Percentiles rank a stretch among this genome's conserved stretches.
These are phyloP conservation scores for Claviceps sp. DNA, from an alignment of 2,329 filamentous ascomycete species.

Conservation along the genomic window DNA sequence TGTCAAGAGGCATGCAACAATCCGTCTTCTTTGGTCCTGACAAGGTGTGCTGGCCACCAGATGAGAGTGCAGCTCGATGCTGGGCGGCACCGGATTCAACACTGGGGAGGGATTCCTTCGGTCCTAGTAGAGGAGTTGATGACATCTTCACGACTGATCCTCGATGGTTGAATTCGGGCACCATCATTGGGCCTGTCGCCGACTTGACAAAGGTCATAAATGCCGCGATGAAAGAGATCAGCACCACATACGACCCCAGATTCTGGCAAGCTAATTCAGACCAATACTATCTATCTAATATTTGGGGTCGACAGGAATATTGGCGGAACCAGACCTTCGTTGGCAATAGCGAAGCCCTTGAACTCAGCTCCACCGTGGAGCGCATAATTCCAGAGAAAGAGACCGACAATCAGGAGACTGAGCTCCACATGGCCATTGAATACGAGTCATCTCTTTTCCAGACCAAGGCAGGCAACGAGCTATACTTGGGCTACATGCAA, in stretches of 20 bases:
- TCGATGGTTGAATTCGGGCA: constrained; percentile 32
- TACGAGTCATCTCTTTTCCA: constrained; percentile 28
- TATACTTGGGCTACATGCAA: constrained; percentile 19
- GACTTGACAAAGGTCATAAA: constrained; percentile 16
- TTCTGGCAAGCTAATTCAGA: constrained; percentile 28
- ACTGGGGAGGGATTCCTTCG: constrained; percentile 20
- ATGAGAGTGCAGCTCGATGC: constrained; percentile 23
- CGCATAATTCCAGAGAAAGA: constrained; percentile 11
- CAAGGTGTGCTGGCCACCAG: constrained; percentile 29
- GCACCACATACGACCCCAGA: constrained; percentile 18
- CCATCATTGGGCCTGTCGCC: constrained; percentile 26
- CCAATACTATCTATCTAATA: constrained; percentile 28
- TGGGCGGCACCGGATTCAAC: constrained; percentile 25
- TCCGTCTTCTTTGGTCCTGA: constrained; percentile 31
- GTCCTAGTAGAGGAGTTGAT: constrained; percentile 20
- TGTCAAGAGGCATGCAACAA: constrained; percentile 19
- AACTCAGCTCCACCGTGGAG: constrained; percentile 7
- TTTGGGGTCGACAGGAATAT: constrained; percentile 30
- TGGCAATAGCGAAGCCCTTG: constrained; percentile 8
- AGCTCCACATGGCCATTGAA: constrained; percentile 25
- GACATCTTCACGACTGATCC: constrained; percentile 19
- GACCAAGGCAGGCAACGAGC: constrained; percentile 22
- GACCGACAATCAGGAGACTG: constrained; percentile 11
- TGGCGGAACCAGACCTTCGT: constrained; percentile 19
- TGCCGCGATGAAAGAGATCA: constrained; percentile 17